phyloP scores from a whole-genome alignment of 257 asterid species.

The Ophiorrhiza pumila region DNA sequence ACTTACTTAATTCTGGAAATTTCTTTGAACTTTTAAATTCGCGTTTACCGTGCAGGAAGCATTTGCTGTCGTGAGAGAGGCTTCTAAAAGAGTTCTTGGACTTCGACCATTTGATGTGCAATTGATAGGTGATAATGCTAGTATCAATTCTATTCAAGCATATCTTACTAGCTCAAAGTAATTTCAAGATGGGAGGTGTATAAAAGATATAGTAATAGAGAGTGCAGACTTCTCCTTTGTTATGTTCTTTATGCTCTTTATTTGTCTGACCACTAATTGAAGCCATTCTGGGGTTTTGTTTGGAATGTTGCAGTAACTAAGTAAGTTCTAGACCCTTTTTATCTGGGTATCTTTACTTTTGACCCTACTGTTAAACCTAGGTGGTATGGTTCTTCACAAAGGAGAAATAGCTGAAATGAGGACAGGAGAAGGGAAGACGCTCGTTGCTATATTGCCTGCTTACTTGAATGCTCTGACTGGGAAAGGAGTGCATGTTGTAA shows the following conservation, averaged over 20 bases:
- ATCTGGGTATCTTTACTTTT: not conserved
- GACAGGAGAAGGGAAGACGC: slow-evolving; percentile 99
- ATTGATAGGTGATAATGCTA: slow-evolving; percentile 56
- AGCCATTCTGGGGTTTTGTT: too few species aligned
- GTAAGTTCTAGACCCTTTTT: not conserved
- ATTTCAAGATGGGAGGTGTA: too few species aligned
- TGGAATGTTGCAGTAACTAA: not conserved
- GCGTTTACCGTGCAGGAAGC: slow-evolving; percentile 70
- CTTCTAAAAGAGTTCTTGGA: slow-evolving; percentile 93
- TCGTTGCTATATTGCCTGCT: slow-evolving; percentile 94
- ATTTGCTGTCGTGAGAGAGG: slow-evolving; percentile 89
- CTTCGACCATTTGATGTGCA: slow-evolving; percentile 98
- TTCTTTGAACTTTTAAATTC: not conserved
- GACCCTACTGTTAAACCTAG: slow-evolving; percentile 22
- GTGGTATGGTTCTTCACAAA: slow-evolving; percentile 97
- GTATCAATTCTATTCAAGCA: not conserved
- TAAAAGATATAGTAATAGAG: not conserved
- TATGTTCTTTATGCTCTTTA: not conserved
- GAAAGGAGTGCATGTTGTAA: slow-evolving; percentile 89
- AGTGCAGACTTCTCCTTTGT: not conserved
- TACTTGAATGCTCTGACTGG: slow-evolving; percentile 87
- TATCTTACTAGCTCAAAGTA: too few species aligned
- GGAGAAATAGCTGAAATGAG: slow-evolving; percentile 99
- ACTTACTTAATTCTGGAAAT: not conserved
- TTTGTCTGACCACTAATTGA: not conserved